phyloP scores from a whole-genome alignment of 106 monocot species.

The Alisma plantagoaquatica region DNA sequence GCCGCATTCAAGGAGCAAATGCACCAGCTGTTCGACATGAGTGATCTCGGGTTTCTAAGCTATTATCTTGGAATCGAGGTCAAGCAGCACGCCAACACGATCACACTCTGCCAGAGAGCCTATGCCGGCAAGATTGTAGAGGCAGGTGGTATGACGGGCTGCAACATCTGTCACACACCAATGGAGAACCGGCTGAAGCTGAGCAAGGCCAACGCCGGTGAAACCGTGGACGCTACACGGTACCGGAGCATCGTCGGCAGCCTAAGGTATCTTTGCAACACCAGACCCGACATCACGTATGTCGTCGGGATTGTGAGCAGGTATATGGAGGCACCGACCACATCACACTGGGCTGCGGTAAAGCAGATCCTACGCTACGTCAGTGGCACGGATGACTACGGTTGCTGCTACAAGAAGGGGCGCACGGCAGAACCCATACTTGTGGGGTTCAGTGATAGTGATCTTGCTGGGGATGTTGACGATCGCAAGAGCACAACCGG shows the following conservation, averaged over 20 bases:
- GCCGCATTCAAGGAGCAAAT: not conserved
- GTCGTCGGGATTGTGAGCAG: too few relatives aligned
- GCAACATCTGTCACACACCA: too few relatives aligned
- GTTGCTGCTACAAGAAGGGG: not conserved
- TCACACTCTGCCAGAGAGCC: conserved; percentile 4
- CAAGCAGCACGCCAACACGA: not conserved
- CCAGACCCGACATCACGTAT: too few relatives aligned
- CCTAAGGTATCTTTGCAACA: too few relatives aligned
- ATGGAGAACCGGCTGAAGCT: too few relatives aligned
- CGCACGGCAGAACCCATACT: not conserved
- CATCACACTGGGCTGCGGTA: not conserved
- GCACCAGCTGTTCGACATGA: not conserved
- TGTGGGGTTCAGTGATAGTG: too few relatives aligned
- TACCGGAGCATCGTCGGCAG: too few relatives aligned
- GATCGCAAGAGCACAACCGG: not conserved
- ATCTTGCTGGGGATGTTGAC: not conserved
- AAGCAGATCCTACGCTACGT: not conserved
- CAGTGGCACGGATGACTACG: not conserved
- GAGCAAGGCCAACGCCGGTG: too few relatives aligned
- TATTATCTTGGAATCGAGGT: conserved; percentile 5
- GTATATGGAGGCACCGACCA: too few relatives aligned
- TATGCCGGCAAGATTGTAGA: not conserved
- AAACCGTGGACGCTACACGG: too few relatives aligned
- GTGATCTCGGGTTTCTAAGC: not conserved
- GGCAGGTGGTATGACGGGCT: not conserved